These are phyloP conservation scores for Asclepias syriaca DNA, from an alignment of 257 asterid species.

Conservation along the genomic window DNA sequence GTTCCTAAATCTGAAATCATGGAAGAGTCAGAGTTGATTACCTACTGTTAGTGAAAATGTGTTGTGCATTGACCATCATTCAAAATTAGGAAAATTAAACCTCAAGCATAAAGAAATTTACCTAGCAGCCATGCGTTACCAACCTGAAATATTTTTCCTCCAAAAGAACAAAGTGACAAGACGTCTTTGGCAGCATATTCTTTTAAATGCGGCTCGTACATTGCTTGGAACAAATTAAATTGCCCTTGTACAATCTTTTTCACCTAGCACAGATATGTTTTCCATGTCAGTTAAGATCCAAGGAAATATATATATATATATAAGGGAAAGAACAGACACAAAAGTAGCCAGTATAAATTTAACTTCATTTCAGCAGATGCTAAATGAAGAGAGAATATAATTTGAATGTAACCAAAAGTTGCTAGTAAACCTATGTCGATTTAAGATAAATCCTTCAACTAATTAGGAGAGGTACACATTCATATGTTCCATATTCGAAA, in stretches of 20 bases:
- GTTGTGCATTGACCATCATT: not conserved
- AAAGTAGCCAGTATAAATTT: not conserved
- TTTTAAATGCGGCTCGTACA: constrained; percentile 56
- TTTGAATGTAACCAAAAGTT: not conserved
- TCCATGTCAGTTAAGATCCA: not conserved
- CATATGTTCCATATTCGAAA: not conserved
- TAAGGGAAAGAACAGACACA: not conserved
- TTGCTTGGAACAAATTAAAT: constrained; percentile 48
- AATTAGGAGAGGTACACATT: not conserved
- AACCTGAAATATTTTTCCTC: constrained; percentile 57
- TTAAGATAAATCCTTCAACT: not conserved
- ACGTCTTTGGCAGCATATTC: constrained; percentile 54
- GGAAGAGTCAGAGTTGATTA: not conserved
- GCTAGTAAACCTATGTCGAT: not conserved
- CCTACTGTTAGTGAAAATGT: not conserved
- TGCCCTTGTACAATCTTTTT: constrained; percentile 77
- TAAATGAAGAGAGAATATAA: not conserved
- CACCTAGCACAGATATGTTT: constrained; percentile 35
- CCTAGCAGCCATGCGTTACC: constrained; percentile 20
- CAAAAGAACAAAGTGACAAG: constrained; percentile 48
- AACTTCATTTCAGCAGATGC: not conserved
- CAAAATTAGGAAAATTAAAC: not conserved
- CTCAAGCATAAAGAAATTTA: not conserved
- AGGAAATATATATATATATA: not conserved
- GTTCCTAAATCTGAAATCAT: not conserved